Evolutionary conservation across 768 basidiomycete species (phyloP).

Genomic region (Naematelia aurantialba): DNA sequence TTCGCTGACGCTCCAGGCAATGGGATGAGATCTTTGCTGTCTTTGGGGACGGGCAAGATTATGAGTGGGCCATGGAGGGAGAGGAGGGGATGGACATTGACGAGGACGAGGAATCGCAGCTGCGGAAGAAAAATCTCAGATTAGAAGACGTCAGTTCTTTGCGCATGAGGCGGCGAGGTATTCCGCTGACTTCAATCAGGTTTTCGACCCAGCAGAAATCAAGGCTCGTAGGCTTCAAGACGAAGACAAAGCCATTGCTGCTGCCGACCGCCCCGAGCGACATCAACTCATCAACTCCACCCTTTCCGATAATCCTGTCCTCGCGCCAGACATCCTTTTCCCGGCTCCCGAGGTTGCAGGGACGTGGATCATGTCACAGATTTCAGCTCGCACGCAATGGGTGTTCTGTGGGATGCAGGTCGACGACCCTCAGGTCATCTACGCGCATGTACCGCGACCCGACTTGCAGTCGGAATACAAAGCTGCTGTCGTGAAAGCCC

Average conservation of each 20-base stretch:
- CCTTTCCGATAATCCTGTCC: conserved; percentile 57
- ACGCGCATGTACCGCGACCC: conserved; percentile 58
- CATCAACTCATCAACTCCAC: conserved; percentile 88
- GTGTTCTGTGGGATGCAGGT: conserved; percentile 37
- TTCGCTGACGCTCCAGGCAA: conserved; percentile 56
- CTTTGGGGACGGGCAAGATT: conserved; percentile 94
- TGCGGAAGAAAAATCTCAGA: conserved; percentile 71
- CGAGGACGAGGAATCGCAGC: conserved; percentile 62
- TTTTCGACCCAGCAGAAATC: conserved; percentile 97
- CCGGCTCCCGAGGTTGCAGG: conserved; percentile 77
- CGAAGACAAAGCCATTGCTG: conserved; percentile 87
- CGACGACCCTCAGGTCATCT: conserved; percentile 28
- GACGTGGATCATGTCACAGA: conserved; percentile 73
- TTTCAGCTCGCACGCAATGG: conserved; percentile 60
- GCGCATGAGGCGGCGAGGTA: neutral
- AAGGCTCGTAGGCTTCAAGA: conserved; percentile 81
- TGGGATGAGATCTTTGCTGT: conserved; percentile 96
- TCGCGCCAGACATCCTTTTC: conserved; percentile 55
- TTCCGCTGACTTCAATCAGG: conserved; percentile 55
- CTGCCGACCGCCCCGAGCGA: conserved; percentile 86
- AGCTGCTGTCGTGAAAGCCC: conserved; percentile 69
- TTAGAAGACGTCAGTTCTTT: conserved; percentile 26
- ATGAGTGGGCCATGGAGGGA: conserved; percentile 79
- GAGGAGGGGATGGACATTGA: conserved; percentile 65
- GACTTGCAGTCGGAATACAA: conserved; percentile 56